A percentile compares a stretch with the other conserved stretches of the same genome.
Conservation (phyloP, 805 yeast genomes). For the Debaryomyces castellii region DNA sequence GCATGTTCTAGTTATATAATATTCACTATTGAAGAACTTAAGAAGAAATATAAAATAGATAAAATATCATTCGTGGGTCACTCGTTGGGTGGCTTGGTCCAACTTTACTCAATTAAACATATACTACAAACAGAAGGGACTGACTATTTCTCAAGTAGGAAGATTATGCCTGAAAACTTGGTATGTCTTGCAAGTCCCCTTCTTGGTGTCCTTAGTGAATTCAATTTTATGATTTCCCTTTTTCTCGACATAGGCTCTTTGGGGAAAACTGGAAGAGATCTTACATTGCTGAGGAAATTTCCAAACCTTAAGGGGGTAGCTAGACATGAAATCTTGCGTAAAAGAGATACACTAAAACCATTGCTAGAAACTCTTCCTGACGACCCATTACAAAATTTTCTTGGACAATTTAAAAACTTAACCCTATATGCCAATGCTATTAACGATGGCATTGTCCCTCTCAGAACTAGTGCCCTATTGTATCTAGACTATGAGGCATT, state of each 20-base stretch:
- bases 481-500: constrained; percentile 44
- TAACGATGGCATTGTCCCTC: constrained; percentile 47
- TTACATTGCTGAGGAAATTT: constrained; percentile 35
- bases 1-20: constrained; percentile 29
- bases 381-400: constrained; percentile 33
- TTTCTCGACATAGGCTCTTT: constrained; percentile 44
- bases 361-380: constrained; percentile 40
- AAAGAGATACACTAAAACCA: constrained; percentile 26
- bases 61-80: constrained; percentile 44
- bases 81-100: constrained; percentile 44
- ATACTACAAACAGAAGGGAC: constrained; percentile 30
- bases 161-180: constrained; percentile 31
- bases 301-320: constrained; percentile 22
- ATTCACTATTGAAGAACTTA: constrained; percentile 21
- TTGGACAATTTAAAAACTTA: constrained; percentile 29
- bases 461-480: constrained; percentile 41
- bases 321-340: constrained; percentile 5
- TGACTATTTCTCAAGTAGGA: constrained; percentile 25
- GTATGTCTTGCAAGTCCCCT: constrained; percentile 44
- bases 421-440: constrained; percentile 45
- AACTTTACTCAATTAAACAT: constrained; percentile 39
- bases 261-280: constrained; percentile 46
- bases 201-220: constrained; percentile 41
- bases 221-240: constrained; percentile 39
- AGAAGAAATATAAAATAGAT: constrained; percentile 16